Base-by-base conservation (phyloP, 305 asterid genomes). In the Fraxinus dipetala region DNA sequence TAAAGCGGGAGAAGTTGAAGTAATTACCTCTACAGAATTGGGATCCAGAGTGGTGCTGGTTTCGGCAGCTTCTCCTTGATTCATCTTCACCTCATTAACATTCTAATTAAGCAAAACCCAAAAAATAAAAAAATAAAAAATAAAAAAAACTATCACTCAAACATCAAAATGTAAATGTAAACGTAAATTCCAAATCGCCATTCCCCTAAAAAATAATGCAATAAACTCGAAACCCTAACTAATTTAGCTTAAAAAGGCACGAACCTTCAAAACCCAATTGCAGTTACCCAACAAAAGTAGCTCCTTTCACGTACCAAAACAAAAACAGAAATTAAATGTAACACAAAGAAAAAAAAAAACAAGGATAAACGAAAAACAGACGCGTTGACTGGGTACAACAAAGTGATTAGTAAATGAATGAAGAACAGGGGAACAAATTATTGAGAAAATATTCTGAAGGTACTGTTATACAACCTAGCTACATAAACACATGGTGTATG, bases 1-100 rank as follows among this genome's bases (percentile, higher is more conserved):
- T 22, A 63, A 24, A 63, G 72, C 34, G 16, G 6, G 34, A 6
- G 11, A 35, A 43, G 32, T n/a, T 30, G 35, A 69, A 51, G 34
- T 3, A 80, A 79, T 86, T 86, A 95, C 98, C 98, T 95, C 95
- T 51, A 83, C 78, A 72, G 93, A 84, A 88, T 85, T 85, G 34
- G 87, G 78, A 63, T 85, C 86, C 82, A 83, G 45, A 2, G 87
- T 34, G 38, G 91, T 72, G 84, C 83, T 77, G 63, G 92, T 28
- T 78, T 91, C 87, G 59, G 89, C 61, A 78, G 78, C 81, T 76
- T 90, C 94, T 85, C 92, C 98, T 90, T 93, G 97, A 89, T 89
- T 95, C 97, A 91, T 89, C 89, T 72, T 88, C 90, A 34, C 87
- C 90, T 74, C 90, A 83, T 74, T 81, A 78, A 75, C 87, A 82